phyloP scores from a whole-genome alignment of 176 grass and related monocot species.

The Oryza australiensis region DNA sequence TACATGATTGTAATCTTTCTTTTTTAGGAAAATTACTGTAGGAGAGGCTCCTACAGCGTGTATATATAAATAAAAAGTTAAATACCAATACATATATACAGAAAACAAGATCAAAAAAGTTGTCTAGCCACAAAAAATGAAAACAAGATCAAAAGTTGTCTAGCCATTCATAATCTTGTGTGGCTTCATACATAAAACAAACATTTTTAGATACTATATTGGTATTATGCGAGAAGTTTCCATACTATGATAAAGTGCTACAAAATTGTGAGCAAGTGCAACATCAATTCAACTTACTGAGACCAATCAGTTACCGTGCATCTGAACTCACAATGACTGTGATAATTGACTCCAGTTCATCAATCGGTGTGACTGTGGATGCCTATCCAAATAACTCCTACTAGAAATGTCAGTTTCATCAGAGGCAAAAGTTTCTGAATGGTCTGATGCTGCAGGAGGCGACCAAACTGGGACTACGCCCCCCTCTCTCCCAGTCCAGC shows the following conservation, averaged over 20 bases:
- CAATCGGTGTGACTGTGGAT: constrained; percentile 61
- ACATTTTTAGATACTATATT: not conserved
- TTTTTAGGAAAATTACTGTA: no score
- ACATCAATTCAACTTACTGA: constrained; percentile 22
- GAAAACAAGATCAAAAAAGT: no score
- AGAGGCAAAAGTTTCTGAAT: constrained; percentile 53
- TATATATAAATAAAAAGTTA: no score
- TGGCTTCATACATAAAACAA: not conserved
- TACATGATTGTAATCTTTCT: not conserved
- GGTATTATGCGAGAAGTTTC: not conserved
- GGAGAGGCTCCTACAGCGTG: no score
- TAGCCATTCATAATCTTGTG: not conserved
- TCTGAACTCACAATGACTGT: constrained; percentile 69
- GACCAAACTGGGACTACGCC: constrained; percentile 93
- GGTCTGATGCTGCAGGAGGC: constrained; percentile 64
- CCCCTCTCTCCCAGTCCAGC: constrained; percentile 74
- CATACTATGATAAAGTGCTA: not conserved
- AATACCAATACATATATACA: no score
- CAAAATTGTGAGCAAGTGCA: constrained; percentile 10
- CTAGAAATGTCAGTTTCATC: constrained; percentile 67
- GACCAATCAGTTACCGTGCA: constrained; percentile 28
- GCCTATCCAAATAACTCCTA: constrained; percentile 65
- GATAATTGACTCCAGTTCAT: constrained; percentile 88
- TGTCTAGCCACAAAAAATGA: no score
- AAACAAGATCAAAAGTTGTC: no score